Evolutionary conservation across 2,329 filamentous ascomycete species (phyloP).

Genomic region (Xylaria arbuscula): DNA sequence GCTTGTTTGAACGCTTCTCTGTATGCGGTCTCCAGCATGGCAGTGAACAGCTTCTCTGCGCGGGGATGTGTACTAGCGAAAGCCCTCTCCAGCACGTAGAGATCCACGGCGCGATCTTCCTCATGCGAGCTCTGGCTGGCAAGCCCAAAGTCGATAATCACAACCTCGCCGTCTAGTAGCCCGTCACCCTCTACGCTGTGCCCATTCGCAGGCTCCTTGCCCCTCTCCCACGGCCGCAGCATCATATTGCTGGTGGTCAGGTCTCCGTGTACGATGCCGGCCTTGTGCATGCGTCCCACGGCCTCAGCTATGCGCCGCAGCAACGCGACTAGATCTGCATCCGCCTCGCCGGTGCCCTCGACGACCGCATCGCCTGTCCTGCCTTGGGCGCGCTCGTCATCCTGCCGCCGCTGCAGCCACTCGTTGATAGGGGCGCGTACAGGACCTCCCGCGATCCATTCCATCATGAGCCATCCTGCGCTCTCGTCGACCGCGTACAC

Average conservation of each 20-base stretch:
- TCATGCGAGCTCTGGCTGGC: conserved; percentile 83
- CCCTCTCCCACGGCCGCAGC: conserved; percentile 63
- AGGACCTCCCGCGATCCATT: conserved; percentile 82
- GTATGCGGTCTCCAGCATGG: conserved; percentile 78
- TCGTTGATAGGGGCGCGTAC: conserved; percentile 76
- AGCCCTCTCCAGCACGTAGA: conserved; percentile 94
- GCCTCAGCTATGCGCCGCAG: conserved; percentile 77
- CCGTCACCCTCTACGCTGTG: conserved; percentile 38
- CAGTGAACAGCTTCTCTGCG: conserved; percentile 79
- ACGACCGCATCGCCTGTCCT: conserved; percentile 47
- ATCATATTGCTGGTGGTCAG: conserved; percentile 98
- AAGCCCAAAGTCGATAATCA: conserved; percentile 94
- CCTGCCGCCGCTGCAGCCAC: conserved; percentile 67
- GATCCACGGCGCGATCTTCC: conserved; percentile 93
- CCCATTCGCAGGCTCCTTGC: conserved; percentile 34
- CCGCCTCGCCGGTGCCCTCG: conserved; percentile 53
- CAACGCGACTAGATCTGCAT: conserved; percentile 66
- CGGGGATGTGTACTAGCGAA: conserved; percentile 95
- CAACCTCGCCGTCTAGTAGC: conserved; percentile 75
- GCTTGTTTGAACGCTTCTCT: conserved; percentile 79
- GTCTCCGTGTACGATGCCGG: conserved; percentile 94
- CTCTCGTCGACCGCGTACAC: conserved; percentile 76
- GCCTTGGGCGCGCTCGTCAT: conserved; percentile 46
- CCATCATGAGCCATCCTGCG: conserved; percentile 81
- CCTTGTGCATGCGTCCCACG: conserved; percentile 80